phyloP scores from a whole-genome alignment of 805 yeast species.

The Aciculoconidium aculeatum region DNA sequence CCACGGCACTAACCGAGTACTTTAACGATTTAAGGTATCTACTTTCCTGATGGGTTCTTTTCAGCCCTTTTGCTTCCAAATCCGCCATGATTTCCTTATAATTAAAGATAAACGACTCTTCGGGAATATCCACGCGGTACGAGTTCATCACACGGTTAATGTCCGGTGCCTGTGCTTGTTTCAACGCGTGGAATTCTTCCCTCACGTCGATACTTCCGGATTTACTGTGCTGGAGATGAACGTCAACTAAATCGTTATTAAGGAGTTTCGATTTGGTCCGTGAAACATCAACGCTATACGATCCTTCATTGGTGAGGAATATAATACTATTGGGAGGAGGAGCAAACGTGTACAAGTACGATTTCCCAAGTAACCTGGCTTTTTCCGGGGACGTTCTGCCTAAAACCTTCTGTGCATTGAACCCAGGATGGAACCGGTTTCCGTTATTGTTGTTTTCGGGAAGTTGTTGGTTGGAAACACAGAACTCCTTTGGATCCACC shows the following conservation, averaged over 20 bases:
- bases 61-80: conserved; percentile 10
- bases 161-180: conserved; percentile 13
- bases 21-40: conserved; percentile 29
- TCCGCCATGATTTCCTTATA: conserved; percentile 13
- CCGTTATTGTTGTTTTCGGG: conserved; percentile 14
- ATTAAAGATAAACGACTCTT: conserved; percentile 22
- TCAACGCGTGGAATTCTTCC: conserved; percentile 17
- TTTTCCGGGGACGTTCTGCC: conserved; percentile 12
- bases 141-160: conserved; percentile 19
- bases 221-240: conserved; percentile 10
- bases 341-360: conserved; percentile 18
- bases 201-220: conserved; percentile 12
- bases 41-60: conserved; percentile 14
- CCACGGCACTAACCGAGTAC: conserved; percentile 22
- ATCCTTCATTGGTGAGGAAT: conserved; percentile 28
- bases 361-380: conserved; percentile 16
- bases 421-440: conserved; percentile 18
- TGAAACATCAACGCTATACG: conserved; percentile 20
- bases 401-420: conserved; percentile 11
- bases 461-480: conserved; percentile 14
- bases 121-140: conserved; percentile 22
- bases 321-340: conserved; percentile 25
- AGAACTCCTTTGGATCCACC: conserved; percentile 10
- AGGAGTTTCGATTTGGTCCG: conserved; percentile 12
- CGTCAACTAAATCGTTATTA: conserved; percentile 19